Evolutionary conservation across 2,329 filamentous ascomycete species (phyloP), one percentile per base, ranked within the genome.

Genomic region (Amesomyces nigricolor): DNA sequence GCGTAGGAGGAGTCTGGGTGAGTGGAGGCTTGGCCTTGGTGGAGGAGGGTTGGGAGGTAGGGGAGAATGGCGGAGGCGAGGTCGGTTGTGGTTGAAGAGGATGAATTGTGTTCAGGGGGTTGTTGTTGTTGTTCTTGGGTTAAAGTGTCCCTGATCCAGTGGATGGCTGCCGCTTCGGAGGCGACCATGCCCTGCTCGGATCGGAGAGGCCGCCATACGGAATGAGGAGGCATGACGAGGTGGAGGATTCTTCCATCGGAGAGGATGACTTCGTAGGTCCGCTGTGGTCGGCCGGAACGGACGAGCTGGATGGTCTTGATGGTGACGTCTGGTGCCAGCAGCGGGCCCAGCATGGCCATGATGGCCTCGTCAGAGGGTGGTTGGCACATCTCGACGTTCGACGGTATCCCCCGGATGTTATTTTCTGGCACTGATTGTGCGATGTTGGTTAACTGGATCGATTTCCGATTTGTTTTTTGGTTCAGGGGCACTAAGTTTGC

Each of bases 141-240:
- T 53, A 63, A 52, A 45, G 49, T 14, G 51, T 65, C 60, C 38
- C 68, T 66, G 17, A 80, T 66, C 77, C 77, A 81, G 51, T 65
- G 67, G 38, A 80, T 62, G 2, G 78, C 61, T 8, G 69, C 64
- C 9, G 73, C 73, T 60, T 81, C 78, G 19, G 76, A 73, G 22
- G 67, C 64, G 47, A 76, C 67, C 42, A 74, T 70, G 37, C 65
- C 70, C 47, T 72, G 71, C 62, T 81, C 78, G 47, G 68, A 75
- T 30, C 78, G 73, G 32, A 81, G 67, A 29, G 78, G 67, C 52
- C 73, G 72, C 48, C 73, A 65, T 56, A 72, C 69, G n/a, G 70
- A 61, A 37, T 70, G 66, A 6, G 75, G 75, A n/a, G 75, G 66
- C 4, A 78, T 62, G 37, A 73, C 70, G 40, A 80, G 68, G 29